Conservation (phyloP, 2,329 filamentous ascomycete genomes). For the Talaromyces pinophilus region DNA sequence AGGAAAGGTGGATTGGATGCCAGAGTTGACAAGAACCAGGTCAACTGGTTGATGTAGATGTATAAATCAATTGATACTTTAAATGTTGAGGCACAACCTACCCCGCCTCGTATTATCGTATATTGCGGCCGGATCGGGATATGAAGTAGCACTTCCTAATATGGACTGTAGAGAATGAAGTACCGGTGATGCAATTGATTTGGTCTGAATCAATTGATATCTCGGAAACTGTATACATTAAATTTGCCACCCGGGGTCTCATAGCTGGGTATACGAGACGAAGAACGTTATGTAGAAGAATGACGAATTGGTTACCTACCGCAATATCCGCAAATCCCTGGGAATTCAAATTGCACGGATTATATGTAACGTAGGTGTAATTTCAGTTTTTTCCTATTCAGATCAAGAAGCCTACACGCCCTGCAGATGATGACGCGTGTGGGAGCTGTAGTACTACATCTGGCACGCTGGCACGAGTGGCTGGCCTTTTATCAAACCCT, state of each 20-base stretch:
- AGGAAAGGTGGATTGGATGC: neutral
- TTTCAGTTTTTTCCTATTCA: neutral
- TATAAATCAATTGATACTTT: neutral
- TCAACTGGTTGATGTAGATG: neutral
- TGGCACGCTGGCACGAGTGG: neutral
- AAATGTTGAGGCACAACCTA: neutral
- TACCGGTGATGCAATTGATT: neutral
- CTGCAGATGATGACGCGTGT: neutral
- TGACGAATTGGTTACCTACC: neutral
- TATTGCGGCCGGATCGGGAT: neutral
- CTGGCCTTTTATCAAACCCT: neutral
- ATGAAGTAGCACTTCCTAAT: neutral
- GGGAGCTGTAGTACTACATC: neutral
- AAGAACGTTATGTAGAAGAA: neutral
- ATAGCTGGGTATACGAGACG: neutral
- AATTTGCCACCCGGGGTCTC: neutral
- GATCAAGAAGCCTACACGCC: no score
- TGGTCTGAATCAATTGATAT: neutral
- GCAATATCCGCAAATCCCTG: conserved; percentile 3
- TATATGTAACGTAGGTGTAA: neutral
- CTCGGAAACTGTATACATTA: neutral
- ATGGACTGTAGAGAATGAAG: neutral
- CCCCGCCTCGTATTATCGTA: neutral
- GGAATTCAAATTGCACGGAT: neutral
- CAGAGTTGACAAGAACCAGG: neutral